Conservation (phyloP, 345 rosid species). For the Melaleuca quinquenervia region DNA sequence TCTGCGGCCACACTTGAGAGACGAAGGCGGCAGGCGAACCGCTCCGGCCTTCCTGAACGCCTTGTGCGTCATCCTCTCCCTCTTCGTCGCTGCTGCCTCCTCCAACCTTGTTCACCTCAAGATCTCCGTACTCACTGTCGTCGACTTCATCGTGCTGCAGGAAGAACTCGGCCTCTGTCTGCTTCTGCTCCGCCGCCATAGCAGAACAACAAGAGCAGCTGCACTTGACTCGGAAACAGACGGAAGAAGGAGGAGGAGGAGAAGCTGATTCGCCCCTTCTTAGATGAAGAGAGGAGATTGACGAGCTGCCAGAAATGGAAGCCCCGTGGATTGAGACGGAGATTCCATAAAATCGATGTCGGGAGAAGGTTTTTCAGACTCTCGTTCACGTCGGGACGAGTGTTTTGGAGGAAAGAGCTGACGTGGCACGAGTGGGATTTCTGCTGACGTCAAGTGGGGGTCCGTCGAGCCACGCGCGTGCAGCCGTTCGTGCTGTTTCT, state of each 20-base stretch:
- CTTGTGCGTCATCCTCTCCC: slow-evolving; percentile 7
- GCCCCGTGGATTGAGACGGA: too few relatives aligned
- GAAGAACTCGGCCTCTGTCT: slow-evolving; percentile 15
- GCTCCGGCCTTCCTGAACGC: neutral
- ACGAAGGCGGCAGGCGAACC: slow-evolving; percentile 9
- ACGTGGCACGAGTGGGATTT: neutral
- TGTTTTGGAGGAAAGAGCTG: neutral
- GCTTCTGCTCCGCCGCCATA: slow-evolving; percentile 14
- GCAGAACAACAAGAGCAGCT: neutral
- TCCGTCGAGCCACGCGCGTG: neutral
- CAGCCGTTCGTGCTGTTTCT: neutral
- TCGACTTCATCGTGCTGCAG: slow-evolving; percentile 18
- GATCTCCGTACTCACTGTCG: slow-evolving; percentile 23
- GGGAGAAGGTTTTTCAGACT: neutral
- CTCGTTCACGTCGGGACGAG: neutral
- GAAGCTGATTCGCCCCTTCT: neutral
- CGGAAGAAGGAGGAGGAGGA: neutral
- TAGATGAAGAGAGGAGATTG: neutral
- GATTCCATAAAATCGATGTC: neutral
- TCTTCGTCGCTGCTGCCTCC: slow-evolving; percentile 16
- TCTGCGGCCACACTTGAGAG: slow-evolving; percentile 75
- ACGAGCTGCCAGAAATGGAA: neutral
- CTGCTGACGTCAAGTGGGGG: neutral
- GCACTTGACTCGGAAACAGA: neutral
- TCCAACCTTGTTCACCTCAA: slow-evolving; percentile 22